Evolutionary conservation across 2,329 filamentous ascomycete species (phyloP), one percentile per base, ranked within the genome.

Genomic region (Aspergillus awamori): DNA sequence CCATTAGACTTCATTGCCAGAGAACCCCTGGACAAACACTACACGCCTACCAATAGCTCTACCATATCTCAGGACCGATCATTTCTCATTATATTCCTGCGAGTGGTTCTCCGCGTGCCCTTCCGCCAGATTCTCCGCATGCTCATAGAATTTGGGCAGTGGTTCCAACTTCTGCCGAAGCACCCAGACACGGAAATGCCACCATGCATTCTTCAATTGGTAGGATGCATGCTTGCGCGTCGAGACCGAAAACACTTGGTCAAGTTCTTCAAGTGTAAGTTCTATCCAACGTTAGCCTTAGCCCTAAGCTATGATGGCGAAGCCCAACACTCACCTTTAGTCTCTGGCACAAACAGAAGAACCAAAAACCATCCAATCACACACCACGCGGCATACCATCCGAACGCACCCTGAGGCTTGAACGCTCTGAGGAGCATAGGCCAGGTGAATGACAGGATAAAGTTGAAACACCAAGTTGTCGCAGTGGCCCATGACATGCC

Each of bases 401-500:
- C 81, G 66, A 86, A 86, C 0, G 83, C 83, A 4, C 84, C 84
- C 26, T 82, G 81, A 0, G 81, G 77, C 1, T 78, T 81, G 65
- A 85, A 85, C 0, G 82, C 77, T 0, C 69, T 71, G 4, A 79
- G 68, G 0, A 86, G 73, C 4, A 76, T 74, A 0, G 83, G 83
- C 82, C 83, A 86, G 3, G 82, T 83, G 11, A 85, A 80, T 0
- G 80, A 80, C 2, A 84, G 74, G 56, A 84, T 77, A 62, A 82
- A 82, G 69, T 86, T 86, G 74, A 85, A 86, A 65, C 81, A 82
- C 83, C 83, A 85, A 33, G 79, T 82, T 30, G 81, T 84, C 0
- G 83, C 82, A 0, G 83, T 85, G 0, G 80, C 84, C 61, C 78
- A 81, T 3, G 83, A 84, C 86, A 88, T 88, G 39, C 86, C 86